Percentiles rank a stretch among this genome's conserved stretches.
Evolutionary conservation across 2,329 filamentous ascomycete species (phyloP).

Genomic region (Sporothrix protearum): DNA sequence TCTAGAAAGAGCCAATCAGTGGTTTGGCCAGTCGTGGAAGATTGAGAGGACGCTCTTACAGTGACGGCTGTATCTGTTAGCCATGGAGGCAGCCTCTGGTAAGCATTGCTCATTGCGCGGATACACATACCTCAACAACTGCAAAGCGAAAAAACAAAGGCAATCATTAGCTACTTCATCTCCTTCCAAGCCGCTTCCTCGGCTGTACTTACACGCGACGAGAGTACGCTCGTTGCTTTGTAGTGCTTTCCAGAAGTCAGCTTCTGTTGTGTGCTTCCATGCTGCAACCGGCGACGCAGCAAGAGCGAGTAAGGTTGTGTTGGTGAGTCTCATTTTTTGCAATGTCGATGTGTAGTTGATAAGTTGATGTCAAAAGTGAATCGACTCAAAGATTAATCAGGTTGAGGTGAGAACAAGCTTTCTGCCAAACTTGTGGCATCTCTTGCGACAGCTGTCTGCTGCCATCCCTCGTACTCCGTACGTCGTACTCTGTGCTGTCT

Average conservation of each 20-base stretch:
- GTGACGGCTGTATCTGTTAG: constrained; percentile 20
- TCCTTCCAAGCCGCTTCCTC: neutral
- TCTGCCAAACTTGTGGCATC: neutral
- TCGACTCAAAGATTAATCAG: too few relatives aligned
- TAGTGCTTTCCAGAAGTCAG: constrained; percentile 21
- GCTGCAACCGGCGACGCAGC: constrained; percentile 14
- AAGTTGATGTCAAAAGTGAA: neutral
- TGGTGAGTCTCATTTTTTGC: neutral
- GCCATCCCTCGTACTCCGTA: too few relatives aligned
- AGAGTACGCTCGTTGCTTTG: constrained; percentile 30
- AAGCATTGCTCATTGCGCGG: too few relatives aligned
- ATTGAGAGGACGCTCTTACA: constrained; percentile 18
- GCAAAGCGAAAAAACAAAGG: neutral
- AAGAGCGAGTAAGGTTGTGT: neutral
- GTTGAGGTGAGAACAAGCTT: neutral
- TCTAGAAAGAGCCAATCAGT: constrained; percentile 27
- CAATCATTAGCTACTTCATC: neutral
- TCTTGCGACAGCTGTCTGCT: neutral
- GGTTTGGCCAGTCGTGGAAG: neutral
- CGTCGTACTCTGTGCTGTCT: too few relatives aligned
- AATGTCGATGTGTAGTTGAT: neutral
- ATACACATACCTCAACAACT: constrained; percentile 28
- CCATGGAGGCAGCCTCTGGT: too few relatives aligned
- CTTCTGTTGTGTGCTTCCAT: constrained; percentile 30
- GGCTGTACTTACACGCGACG: constrained; percentile 35